Evolutionary conservation across 768 basidiomycete genomes (phyloP).

Genomic region (Baorangia bicolor): DNA sequence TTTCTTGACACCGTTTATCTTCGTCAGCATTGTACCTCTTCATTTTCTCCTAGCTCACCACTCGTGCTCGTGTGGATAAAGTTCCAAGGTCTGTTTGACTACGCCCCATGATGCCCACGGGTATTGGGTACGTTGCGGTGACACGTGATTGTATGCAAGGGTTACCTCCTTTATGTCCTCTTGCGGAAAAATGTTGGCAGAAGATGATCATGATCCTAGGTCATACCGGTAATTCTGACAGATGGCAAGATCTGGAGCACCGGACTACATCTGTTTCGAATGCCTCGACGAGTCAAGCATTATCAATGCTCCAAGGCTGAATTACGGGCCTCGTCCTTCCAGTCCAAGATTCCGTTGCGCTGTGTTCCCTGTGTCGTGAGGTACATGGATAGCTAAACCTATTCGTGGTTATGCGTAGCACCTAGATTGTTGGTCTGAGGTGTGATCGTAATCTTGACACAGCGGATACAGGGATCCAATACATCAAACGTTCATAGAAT

Average conservation of each 20-base stretch:
- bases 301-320: neutral
- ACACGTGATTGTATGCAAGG: neutral
- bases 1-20: neutral
- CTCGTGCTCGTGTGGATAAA: neutral
- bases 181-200: no score
- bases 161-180: neutral
- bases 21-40: neutral
- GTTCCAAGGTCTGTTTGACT: neutral
- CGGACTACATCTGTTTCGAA: neutral
- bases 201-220: neutral
- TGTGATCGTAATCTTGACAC: no score
- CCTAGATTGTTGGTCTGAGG: no score
- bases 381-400: no score
- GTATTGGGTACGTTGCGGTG: neutral
- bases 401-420: no score
- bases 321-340: neutral
- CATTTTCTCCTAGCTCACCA: neutral
- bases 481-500: no score
- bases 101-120: neutral
- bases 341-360: no score
- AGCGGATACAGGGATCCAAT: no score
- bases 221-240: neutral
- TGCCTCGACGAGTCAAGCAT: neutral
- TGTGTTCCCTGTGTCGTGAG: no score
- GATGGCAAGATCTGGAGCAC: neutral